A percentile compares a stretch with the other conserved stretches of the same genome.
Evolutionary conservation across 1,139 yeast genomes (phyloP).

Genomic region (Taiozyma onychis): DNA sequence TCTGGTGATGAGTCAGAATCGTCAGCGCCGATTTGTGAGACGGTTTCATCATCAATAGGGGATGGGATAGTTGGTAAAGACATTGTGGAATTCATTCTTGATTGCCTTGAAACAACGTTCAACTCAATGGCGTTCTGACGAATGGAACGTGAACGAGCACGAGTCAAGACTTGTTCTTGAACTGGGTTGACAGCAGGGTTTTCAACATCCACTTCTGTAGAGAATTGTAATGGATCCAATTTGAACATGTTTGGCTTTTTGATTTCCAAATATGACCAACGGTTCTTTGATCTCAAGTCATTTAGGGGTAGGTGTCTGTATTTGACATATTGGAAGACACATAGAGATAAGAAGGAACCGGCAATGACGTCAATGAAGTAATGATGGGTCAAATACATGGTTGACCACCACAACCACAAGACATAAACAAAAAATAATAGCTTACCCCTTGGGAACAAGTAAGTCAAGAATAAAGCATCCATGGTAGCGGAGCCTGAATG

Average conservation of each 20-base stretch:
- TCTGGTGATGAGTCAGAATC: constrained; percentile 21
- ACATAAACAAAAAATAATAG: constrained; percentile 71
- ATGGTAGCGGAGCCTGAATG: constrained; percentile 92
- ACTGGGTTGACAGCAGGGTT: background rate
- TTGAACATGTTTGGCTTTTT: constrained; percentile 27
- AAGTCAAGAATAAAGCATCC: constrained; percentile 82
- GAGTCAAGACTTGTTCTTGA: constrained; percentile 5
- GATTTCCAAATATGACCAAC: constrained; percentile 69
- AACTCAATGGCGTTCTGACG: constrained; percentile 15
- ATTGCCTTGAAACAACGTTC: constrained; percentile 15
- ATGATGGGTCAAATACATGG: constrained; percentile 96
- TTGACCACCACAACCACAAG: constrained; percentile 95
- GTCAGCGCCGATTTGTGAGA: constrained; percentile 5
- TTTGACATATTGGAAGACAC: constrained; percentile 68
- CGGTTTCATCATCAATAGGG: constrained; percentile 1
- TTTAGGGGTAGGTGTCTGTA: constrained; percentile 68
- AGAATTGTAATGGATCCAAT: constrained; percentile 29
- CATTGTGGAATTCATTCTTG: constrained; percentile 7
- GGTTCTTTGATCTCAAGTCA: constrained; percentile 58
- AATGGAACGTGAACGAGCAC: constrained; percentile 19
- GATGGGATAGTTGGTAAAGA: constrained; percentile 1
- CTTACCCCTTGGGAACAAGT: constrained; percentile 68
- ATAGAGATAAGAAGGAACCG: constrained; percentile 73
- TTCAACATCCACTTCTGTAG: constrained; percentile 15
- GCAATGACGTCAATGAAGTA: constrained; percentile 89